A percentile compares a stretch with the other conserved stretches of the same genome.
Conservation (phyloP, 495 filamentous ascomycete genomes). For the Parathielavia appendiculata region DNA sequence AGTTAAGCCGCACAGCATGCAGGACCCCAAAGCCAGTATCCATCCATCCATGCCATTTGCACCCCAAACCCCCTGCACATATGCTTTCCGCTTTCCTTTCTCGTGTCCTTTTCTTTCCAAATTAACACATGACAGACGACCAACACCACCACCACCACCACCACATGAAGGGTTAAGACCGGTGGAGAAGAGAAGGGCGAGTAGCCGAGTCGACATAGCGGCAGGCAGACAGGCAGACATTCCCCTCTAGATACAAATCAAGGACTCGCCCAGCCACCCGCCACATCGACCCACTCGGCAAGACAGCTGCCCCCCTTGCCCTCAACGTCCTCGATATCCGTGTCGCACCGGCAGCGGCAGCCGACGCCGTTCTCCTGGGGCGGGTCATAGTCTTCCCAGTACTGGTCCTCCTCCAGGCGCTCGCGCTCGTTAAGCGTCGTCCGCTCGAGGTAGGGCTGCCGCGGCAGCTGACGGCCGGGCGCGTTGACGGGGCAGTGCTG, state of each 20-base stretch:
- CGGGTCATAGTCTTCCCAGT: constrained; percentile 84
- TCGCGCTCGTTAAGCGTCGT: constrained; percentile 82
- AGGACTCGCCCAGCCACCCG: constrained; percentile 80
- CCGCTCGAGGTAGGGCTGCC: constrained; percentile 75
- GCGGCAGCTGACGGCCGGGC: constrained; percentile 77
- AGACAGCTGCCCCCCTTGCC: constrained; percentile 94
- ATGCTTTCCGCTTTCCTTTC: too few relatives aligned
- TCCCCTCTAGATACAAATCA: constrained; percentile 17
- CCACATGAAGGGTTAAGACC: too few relatives aligned
- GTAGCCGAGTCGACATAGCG: too few relatives aligned
- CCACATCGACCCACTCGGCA: constrained; percentile 95
- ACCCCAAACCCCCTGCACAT: too few relatives aligned
- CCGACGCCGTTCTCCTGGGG: constrained; percentile 96
- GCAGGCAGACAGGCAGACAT: too few relatives aligned
- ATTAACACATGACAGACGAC: too few relatives aligned
- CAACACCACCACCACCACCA: too few relatives aligned
- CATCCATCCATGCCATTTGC: too few relatives aligned
- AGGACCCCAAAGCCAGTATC: too few relatives aligned
- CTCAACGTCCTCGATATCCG: constrained; percentile 97
- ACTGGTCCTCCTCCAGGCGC: constrained; percentile 89
- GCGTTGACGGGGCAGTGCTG: constrained; percentile 98
- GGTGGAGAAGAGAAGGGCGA: too few relatives aligned
- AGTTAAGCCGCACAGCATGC: too few relatives aligned
- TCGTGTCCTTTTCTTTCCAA: too few relatives aligned
- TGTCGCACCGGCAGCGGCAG: constrained; percentile 94